Evolutionary conservation across 2,329 filamentous ascomycete species (phyloP).

Genomic region (Tolypocladium paradoxum): DNA sequence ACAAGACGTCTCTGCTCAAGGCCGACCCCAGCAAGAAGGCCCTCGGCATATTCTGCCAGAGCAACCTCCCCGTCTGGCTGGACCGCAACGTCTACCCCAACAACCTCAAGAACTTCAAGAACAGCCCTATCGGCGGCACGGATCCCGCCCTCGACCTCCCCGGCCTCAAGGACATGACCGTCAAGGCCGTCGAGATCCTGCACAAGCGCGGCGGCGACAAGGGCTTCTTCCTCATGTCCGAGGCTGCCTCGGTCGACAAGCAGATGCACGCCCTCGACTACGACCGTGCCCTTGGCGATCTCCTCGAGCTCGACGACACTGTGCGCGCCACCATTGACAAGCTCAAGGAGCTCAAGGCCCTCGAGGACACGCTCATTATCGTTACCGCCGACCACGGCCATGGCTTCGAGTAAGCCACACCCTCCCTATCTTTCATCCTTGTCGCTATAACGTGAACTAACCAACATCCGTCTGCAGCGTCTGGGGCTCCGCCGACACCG

Average conservation of each 20-base stretch:
- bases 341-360: slow-evolving; percentile 52
- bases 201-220: slow-evolving; percentile 52
- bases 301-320: slow-evolving; percentile 79
- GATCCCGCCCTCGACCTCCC: slow-evolving; percentile 62
- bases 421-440: not conserved
- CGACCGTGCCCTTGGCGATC: slow-evolving; percentile 72
- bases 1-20: slow-evolving; percentile 58
- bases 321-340: slow-evolving; percentile 63
- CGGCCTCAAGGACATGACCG: slow-evolving; percentile 79
- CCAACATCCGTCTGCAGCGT: slow-evolving; percentile 30
- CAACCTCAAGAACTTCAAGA: slow-evolving; percentile 55
- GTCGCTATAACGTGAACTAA: slow-evolving; percentile 5
- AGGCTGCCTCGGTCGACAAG: slow-evolving; percentile 80
- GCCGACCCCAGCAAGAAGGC: slow-evolving; percentile 49
- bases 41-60: slow-evolving; percentile 67
- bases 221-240: slow-evolving; percentile 81
- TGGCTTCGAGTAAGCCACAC: slow-evolving; percentile 54
- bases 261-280: slow-evolving; percentile 83
- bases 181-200: slow-evolving; percentile 78
- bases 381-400: slow-evolving; percentile 86
- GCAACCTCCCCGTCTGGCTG: slow-evolving; percentile 73
- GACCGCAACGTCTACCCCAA: slow-evolving; percentile 71
- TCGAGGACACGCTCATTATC: slow-evolving; percentile 68
- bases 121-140: slow-evolving; percentile 57
- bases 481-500: slow-evolving; percentile 70